Evolutionary conservation across 83 land plant genomes (phyloP), one percentile per base, ranked within the genome.

Genomic region (Picea abies): DNA sequence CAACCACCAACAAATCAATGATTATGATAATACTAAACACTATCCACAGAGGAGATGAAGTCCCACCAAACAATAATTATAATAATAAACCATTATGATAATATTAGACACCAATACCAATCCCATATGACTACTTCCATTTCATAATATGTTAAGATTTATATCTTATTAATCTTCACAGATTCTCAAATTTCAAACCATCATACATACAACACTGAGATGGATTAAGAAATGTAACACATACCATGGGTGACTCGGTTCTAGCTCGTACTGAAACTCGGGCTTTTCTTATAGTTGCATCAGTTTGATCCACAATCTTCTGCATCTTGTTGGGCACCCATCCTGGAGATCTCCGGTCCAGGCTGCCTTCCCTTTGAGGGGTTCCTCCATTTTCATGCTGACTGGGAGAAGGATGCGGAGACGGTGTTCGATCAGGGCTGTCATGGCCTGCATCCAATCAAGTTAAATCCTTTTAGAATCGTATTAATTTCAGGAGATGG

Each of bases 181-280:
- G 56, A 11, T 10, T 52, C 12, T 52, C 12, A 11, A 52, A 52
- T 10, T 52, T 11, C 14, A 52, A 52, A 52, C 12, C 12, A 52
- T 52, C 6, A 41, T 41, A 41, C 44, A 41, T 5, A 41, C 41
- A 39, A 39, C 41, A 39, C 4, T 39, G 5, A 39, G 41, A 29
- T 39, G 9, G 52, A 8, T 49, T 52, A 52, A 11, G 56, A 52
- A 52, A 11, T 52, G 56, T 52, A 44, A 37, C 1, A n/a, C 77
- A 47, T 82, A 93, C 96, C 88, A 92, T 87, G 63, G 96, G 86
- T 41, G 96, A 90, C 67, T 94, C 96, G 12, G 96, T 91, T 82
- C 96, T 80, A 15, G 94, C 94, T 25, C 96, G 89, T 29, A 94
- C 94, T 5, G 96, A 94, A 37, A 94, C 94, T 14, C 96, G 88